Base-by-base conservation (phyloP, 495 filamentous ascomycete genomes). In the Aspergillus cristatus region DNA sequence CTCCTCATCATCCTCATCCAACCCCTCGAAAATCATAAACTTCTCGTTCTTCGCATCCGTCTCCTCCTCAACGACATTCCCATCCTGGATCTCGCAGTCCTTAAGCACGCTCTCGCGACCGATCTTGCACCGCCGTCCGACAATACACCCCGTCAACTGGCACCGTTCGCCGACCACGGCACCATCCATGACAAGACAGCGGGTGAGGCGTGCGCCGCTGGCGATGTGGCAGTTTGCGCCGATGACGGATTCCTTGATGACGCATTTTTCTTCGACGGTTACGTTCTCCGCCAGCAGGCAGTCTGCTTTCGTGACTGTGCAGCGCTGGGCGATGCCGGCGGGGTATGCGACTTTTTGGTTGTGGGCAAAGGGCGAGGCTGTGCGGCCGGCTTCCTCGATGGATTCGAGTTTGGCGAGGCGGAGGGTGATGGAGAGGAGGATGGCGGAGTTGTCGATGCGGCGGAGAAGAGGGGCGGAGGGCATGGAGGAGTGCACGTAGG, bases 71-170 rank as follows among this genome's bases (percentile, higher is more conserved):
- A 97, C 84, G n/a, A 83, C 63, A 53, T 81, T 72, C 20, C 80
- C 84, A 56, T 94, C 85, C 55, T 94, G 85, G 2, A 96, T 78
- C 58, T 95, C 88, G 48, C 87, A 94, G 41, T 96, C 86, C 38
- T 77, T 84, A 38, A 98, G 62, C 13, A 71, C 68, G 32, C 75
- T 82, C 32, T 82, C 81, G 16, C 82, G 78, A 1, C 88, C 87
- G 32, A 97, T 72, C 50, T 77, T 78, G 34, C 74, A 77, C 33
- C 84, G 62, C 35, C 78, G 74, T 1, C 93, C 91, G 7, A 97
- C 52, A 16, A 95, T 77, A 48, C 86, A 94, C 2, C 83, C 84
- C 6, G 79, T 87, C 32, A 97, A 58, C 51, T 79, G 78, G 44
- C 76, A 82, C 14, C 81, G 76, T 48, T 81, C 78, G 6, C 79